These are phyloP conservation scores for Eruca vesicaria DNA, from an alignment of 441 rosid genomes.

Conservation along the genomic window DNA sequence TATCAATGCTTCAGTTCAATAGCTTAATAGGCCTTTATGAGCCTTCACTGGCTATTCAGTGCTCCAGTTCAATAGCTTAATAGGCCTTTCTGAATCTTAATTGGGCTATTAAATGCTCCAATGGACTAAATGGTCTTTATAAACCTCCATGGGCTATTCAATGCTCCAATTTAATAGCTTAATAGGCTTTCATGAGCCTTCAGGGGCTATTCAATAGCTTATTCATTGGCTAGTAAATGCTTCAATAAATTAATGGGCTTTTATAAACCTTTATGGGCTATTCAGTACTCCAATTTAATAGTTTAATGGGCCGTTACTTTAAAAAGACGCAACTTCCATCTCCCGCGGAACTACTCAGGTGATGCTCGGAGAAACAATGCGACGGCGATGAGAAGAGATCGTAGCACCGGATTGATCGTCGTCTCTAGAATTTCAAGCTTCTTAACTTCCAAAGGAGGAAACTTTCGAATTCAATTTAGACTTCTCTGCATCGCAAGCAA, in stretches of 20 bases:
- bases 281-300: no score
- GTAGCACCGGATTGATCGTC: slow-evolving; percentile 7
- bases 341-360: neutral
- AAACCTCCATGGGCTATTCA: no score
- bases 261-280: no score
- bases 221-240: no score
- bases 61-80: neutral
- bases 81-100: no score
- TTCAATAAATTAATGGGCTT: no score
- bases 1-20: neutral
- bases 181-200: no score
- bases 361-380: slow-evolving; percentile 17
- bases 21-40: neutral
- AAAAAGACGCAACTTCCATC: neutral
- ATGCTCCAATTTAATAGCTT: no score
- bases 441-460: neutral
- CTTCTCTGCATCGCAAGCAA: neutral
- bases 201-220: no score
- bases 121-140: no score
- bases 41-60: neutral
- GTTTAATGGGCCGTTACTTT: no score
- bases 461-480: neutral
- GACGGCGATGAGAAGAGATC: slow-evolving; percentile 32
- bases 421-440: slow-evolving; percentile 3
- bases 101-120: no score